Conservation (phyloP, 2,329 filamentous ascomycete species). For the Calycina herbarum region DNA sequence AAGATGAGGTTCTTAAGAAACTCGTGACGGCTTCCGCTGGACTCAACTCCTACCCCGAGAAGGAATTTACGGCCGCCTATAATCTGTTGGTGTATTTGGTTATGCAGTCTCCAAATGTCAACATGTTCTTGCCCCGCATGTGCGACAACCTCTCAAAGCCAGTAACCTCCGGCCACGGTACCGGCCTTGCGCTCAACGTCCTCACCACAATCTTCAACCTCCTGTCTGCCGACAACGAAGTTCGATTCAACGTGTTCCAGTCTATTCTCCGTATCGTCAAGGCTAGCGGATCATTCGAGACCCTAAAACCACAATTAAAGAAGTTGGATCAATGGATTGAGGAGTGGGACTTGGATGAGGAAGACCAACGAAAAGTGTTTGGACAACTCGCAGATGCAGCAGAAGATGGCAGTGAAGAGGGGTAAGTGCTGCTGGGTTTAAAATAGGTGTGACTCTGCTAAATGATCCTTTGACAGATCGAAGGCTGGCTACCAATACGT, state of each 20-base stretch:
- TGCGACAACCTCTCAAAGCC: constrained; percentile 89
- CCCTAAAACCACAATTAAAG: constrained; percentile 78
- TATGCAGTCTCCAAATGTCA: constrained; percentile 78
- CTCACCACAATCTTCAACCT: constrained; percentile 98
- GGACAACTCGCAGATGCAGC: constrained; percentile 80
- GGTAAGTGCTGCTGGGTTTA: constrained; percentile 51
- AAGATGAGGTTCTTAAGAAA: constrained; percentile 85
- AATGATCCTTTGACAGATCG: neutral
- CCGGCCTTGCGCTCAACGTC: constrained; percentile 82
- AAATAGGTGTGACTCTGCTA: neutral
- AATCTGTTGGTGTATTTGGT: constrained; percentile 95
- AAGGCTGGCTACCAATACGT: constrained; percentile 59
- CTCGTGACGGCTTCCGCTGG: constrained; percentile 76
- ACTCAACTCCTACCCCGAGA: constrained; percentile 86
- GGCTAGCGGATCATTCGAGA: constrained; percentile 74
- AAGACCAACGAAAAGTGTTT: constrained; percentile 83
- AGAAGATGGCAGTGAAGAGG: constrained; percentile 72
- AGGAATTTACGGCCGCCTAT: constrained; percentile 94
- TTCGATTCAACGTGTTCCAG: constrained; percentile 87
- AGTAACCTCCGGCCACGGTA: constrained; percentile 82
- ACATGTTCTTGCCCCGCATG: constrained; percentile 82
- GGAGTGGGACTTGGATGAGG: constrained; percentile 78
- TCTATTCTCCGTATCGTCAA: constrained; percentile 84
- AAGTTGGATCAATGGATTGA: constrained; percentile 80
- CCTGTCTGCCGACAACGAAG: constrained; percentile 70